Percentiles rank a stretch among this genome's conserved stretches.
These are phyloP conservation scores for Ceriops tagal DNA, from an alignment of 345 rosid genomes.

Conservation along the genomic window DNA sequence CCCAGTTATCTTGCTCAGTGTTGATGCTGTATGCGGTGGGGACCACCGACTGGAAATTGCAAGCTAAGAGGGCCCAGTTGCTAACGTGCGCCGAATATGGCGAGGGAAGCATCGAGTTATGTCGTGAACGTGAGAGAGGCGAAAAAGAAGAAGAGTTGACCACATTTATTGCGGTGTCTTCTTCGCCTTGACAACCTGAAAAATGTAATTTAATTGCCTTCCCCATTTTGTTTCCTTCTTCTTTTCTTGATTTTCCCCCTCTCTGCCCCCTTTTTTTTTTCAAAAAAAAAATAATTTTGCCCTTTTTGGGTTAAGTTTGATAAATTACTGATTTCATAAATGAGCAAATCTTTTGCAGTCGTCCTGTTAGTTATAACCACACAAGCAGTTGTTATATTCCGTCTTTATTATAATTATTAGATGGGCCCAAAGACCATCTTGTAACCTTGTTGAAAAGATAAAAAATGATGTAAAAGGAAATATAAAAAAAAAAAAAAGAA, in stretches of 20 bases:
- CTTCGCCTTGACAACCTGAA: constrained; percentile 8
- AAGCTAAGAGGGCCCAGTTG: constrained; percentile 58
- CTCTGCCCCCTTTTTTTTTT: too few species aligned
- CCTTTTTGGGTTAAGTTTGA: not conserved
- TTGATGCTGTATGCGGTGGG: constrained; percentile 83
- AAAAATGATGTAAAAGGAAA: too few species aligned
- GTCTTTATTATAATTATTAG: too few species aligned
- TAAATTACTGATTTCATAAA: not conserved
- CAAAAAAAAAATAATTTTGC: not conserved
- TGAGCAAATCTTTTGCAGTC: too few species aligned
- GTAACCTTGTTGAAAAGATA: too few species aligned
- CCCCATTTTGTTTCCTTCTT: too few species aligned
- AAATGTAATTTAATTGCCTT: not conserved
- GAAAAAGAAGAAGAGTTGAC: constrained; percentile 36
- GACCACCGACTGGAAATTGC: constrained; percentile 73
- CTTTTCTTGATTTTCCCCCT: not conserved
- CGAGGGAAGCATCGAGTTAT: constrained; percentile 15
- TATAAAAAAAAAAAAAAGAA: too few species aligned
- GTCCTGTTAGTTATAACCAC: too few species aligned
- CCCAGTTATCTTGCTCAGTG: constrained; percentile 84
- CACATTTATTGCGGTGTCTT: constrained; percentile 25
- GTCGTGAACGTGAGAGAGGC: constrained; percentile 3
- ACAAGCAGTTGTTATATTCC: too few species aligned
- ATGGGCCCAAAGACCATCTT: too few species aligned
- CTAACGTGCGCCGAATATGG: constrained; percentile 39